Evolutionary conservation across 306 rosid genomes (phyloP), one percentile per base, ranked within the genome.

Genomic region (Luffa aegyptiaca): DNA sequence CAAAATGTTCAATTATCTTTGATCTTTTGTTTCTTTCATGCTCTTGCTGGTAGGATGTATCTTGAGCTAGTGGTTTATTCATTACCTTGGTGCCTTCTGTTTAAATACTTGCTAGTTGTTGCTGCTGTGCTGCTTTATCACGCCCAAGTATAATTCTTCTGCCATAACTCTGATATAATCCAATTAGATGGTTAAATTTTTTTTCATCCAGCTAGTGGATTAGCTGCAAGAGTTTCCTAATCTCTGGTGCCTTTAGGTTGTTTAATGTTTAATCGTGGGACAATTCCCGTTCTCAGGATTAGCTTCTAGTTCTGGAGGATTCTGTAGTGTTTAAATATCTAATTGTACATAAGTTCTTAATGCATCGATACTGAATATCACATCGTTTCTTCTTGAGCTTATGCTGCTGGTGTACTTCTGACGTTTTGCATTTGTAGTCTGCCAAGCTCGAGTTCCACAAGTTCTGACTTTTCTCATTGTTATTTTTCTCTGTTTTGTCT

Each of bases 11-110:
- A 45, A 9, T 51, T 75, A 4, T 51, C 78, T 63, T 75, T 35
- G 57, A 73, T 73, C 61, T 49, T 72, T 48, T 73, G 42, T 73
- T 73, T 73, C 21, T 31, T 49, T 73, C 76, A 6, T 73, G 16
- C 18, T 33, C 61, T 49, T 49, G 12, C 10, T 72, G 58, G 57
- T 13, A 72, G 58, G 77, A 14, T 26, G 59, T 3, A 13, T 31
- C 6, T 72, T 12, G 37, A 72, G 59, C 42, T 48, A 2, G 77
- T 31, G 8, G 13, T 72, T 72, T 26, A n/a, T 68, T 17, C 52
- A 68, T 69, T 16, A 20, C 16, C 53, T 45, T 45, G 57, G 76
- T n/a, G 8, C 33, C 76, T 70, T 33, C 21, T 70, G 16, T 73
- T 49, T 31, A 69, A 69, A 48, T 31, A 3, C 41, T 49, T 5